Evolutionary conservation across 345 rosid species (phyloP), one percentile per base, ranked within the genome.

Genomic region (Syzygium jambos): DNA sequence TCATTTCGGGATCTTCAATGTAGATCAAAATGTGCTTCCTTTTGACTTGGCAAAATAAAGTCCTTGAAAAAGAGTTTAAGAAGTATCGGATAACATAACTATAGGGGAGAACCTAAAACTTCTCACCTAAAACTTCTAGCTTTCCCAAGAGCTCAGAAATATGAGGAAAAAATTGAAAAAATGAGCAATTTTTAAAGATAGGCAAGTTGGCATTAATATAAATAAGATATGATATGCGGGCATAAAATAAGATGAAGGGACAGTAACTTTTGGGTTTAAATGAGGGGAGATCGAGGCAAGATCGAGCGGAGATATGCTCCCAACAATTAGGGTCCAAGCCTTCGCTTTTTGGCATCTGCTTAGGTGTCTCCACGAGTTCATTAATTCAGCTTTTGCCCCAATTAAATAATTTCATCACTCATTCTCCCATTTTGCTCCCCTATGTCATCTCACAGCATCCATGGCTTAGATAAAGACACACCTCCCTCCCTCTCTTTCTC

Each of bases 241-340:
- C 38, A 34, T 38, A 73, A 73, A 73, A 80, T 38, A 38, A 25
- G 83, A 88, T 41, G 19, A 77, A 16, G 57, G 57, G 78, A 38
- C 56, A 51, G 38, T 23, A 19, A 61, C 65, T 90, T 91, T 91
- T 91, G 84, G 87, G 91, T 52, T 85, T 93, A 89, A 88, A 89
- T 85, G 91, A 87, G 89, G 85, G 89, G 82, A 91, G 61, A 90
- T 91, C 92, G 90, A 91, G 92, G 87, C 89, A 87, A 93, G 94
- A 94, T 90, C 65, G 89, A 89, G 90, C 21, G 59, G 89, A 89
- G 93, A 91, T 91, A 59, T 91, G 93, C 84, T 85, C 90, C 89
- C 86, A 80, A 56, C 88, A 87, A 84, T 88, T 53, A 80, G 87
- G 88, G 89, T 85, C 41, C 34, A 85, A 86, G 25, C 25, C 49